Evolutionary conservation across 768 basidiomycete genomes (phyloP), one percentile per base, ranked within the genome.

Genomic region (Pulveroboletus ravenelii): DNA sequence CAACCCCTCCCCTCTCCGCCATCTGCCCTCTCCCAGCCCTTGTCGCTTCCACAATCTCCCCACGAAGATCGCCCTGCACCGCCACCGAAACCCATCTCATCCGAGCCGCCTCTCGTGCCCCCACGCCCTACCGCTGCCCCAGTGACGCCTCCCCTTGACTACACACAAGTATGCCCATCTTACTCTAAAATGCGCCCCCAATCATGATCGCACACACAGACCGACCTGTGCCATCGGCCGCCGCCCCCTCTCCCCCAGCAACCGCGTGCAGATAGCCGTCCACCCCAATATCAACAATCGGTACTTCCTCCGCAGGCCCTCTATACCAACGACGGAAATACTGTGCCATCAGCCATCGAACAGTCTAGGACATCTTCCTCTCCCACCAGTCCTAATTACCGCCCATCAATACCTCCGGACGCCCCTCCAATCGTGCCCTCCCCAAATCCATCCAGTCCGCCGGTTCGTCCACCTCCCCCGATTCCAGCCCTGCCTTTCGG

Each of bases 61-160:
- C 41, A 60, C 38, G 56, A 54, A 44, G 70, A 63, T 59, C 72
- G 59, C 12, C 74, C 71, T n/a, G 68, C 67, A 51, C 62, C 71
- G 42, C 74, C 69, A 50, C 71, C 69, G 48, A 75, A 72, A 55
- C 72, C 72, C 47, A 55, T 54, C 44, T 45, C 59, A 45, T 56
- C 59, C 45, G 43, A 53, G 6, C 7, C 49, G 2, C 44, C 52
- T 10, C 15, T 37, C 47, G 14, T 51, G 10, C 34, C 63, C 57
- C 51, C 54, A 15, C 65, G 54, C 44, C 63, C 57, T 51, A 45
- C 35, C 36, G 39, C 50, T 34, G 13, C 54, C 23, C 37, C 57
- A n/a, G 34, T 45, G 31, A 3, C 43, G 7, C 39, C 53, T 17
- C 46, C 58, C 37, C 47, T 48, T 31, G 25, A 14, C 10, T 44